Evolutionary conservation across 2,329 filamentous ascomycete genomes (phyloP).

Genomic region (Fusarium multiceps): DNA sequence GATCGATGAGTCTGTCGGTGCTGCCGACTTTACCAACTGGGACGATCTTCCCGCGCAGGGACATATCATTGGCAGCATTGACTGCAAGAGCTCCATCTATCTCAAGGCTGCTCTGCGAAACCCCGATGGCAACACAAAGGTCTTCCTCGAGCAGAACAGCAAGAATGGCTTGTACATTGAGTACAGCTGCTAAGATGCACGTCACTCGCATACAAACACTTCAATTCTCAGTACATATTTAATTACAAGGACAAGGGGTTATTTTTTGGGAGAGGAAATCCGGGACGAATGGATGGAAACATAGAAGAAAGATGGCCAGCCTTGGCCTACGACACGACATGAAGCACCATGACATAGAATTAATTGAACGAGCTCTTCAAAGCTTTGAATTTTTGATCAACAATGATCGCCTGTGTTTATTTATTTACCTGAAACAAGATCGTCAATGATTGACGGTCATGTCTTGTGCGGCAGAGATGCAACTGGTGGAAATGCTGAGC

Average conservation of each 20-base stretch:
- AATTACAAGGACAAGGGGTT: background rate
- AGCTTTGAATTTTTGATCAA: background rate
- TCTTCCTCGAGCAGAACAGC: constrained; percentile 48
- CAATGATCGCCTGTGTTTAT: background rate
- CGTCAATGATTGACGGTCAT: background rate
- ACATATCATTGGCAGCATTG: constrained; percentile 43
- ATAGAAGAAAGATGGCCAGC: constrained; percentile 3
- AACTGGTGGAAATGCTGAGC: background rate
- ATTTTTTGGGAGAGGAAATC: background rate
- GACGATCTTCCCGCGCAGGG: constrained; percentile 29
- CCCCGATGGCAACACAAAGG: constrained; percentile 41
- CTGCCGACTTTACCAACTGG: constrained; percentile 50
- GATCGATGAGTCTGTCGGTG: constrained; percentile 24
- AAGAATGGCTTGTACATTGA: constrained; percentile 47
- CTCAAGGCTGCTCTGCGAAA: constrained; percentile 43
- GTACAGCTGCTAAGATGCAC: constrained; percentile 30
- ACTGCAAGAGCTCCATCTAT: constrained; percentile 48
- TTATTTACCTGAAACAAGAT: constrained; percentile 1
- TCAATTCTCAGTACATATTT: constrained; percentile 21
- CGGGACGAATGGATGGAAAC: background rate
- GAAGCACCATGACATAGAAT: constrained; percentile 18
- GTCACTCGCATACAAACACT: background rate
- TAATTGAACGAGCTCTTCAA: background rate
- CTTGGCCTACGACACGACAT: constrained; percentile 5
- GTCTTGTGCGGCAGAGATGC: background rate